A percentile compares a stretch with the other conserved stretches of the same genome.
Conservation (phyloP, 176 grass and related monocot genomes). For the Raddia guianensis region DNA sequence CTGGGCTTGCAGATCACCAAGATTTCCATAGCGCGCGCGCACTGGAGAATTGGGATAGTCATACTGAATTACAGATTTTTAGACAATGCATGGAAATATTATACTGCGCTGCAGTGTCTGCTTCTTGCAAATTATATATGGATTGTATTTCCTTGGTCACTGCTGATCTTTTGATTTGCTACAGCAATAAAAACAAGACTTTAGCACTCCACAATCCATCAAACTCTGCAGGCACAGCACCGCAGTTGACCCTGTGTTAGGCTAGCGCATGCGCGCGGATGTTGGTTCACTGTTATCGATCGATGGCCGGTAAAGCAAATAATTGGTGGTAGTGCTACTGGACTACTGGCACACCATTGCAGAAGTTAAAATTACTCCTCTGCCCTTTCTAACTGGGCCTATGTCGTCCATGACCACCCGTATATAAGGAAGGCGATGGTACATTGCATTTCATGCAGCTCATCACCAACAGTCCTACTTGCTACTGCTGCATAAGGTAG, state of each 20-base stretch:
- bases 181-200: no score
- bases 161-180: no score
- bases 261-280: background rate
- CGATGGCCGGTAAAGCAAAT: conserved; percentile 3
- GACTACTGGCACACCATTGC: background rate
- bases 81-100: no score
- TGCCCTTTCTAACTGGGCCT: conserved; percentile 31
- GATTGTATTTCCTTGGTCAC: no score
- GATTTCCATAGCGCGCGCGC: background rate
- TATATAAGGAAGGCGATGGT: conserved; percentile 20
- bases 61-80: no score
- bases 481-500: background rate
- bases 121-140: no score
- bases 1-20: background rate
- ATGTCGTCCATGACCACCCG: background rate
- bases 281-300: conserved; percentile 27
- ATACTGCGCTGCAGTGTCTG: no score
- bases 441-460: background rate
- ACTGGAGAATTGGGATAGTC: background rate
- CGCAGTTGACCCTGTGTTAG: conserved; percentile 44
- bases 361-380: background rate
- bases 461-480: background rate
- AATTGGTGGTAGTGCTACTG: background rate
- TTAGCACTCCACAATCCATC: no score
- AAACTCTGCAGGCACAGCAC: background rate